These are phyloP conservation scores for Nicotiana tabacum DNA, from an alignment of 257 asterid genomes.

Conservation along the genomic window DNA sequence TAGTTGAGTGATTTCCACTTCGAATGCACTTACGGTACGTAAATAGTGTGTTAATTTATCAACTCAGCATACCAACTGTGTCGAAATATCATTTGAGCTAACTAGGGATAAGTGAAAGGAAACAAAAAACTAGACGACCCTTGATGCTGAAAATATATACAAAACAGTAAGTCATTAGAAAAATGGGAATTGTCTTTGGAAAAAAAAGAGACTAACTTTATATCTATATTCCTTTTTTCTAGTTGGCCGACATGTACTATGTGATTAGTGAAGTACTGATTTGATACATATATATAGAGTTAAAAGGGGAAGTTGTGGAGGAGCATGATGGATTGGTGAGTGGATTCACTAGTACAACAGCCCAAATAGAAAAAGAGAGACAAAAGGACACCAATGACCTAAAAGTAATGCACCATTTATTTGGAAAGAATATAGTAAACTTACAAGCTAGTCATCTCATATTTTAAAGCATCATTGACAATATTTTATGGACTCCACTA, in stretches of 20 bases:
- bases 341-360: constrained; percentile 25
- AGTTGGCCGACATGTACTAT: constrained; percentile 23
- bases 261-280: constrained; percentile 27
- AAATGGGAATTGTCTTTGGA: too few relatives aligned
- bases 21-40: too few relatives aligned
- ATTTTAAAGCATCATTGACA: background rate
- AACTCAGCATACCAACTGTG: too few relatives aligned
- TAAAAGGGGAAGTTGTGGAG: constrained; percentile 14
- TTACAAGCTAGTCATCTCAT: constrained; percentile 2
- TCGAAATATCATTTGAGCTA: too few relatives aligned
- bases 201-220: too few relatives aligned
- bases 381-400: constrained; percentile 6
- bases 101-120: too few relatives aligned
- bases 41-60: too few relatives aligned
- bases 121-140: too few relatives aligned
- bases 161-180: too few relatives aligned
- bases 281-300: constrained; percentile 7
- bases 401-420: constrained; percentile 24
- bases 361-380: background rate
- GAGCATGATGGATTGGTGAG: constrained; percentile 19
- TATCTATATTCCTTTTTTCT: background rate
- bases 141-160: too few relatives aligned
- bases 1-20: too few relatives aligned
- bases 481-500: background rate
- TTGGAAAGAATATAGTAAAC: background rate